Evolutionary conservation across 768 basidiomycete genomes (phyloP).

Genomic region (Boletus vermiculosoides): DNA sequence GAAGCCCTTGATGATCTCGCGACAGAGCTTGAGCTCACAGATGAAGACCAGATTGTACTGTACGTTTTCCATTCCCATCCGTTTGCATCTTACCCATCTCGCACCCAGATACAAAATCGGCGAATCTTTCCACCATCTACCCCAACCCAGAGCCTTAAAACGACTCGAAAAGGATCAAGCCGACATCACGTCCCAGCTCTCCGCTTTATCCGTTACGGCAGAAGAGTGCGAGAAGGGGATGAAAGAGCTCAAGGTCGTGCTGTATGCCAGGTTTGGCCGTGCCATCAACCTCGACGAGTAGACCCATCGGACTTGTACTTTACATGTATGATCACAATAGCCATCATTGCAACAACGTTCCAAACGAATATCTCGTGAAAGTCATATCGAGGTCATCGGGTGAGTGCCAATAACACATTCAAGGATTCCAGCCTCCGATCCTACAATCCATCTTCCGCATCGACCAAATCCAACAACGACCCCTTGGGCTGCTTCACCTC

Average conservation of each 20-base stretch:
- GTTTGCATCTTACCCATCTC: constrained; percentile 64
- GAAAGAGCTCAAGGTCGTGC: constrained; percentile 72
- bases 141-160: constrained; percentile 63
- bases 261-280: constrained; percentile 91
- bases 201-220: constrained; percentile 46
- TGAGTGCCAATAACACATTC: neutral
- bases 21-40: constrained; percentile 84
- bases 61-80: constrained; percentile 36
- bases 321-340: neutral
- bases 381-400: neutral
- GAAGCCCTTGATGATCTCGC: constrained; percentile 89
- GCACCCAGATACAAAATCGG: constrained; percentile 81
- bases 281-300: constrained; percentile 91
- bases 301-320: neutral
- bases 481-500: constrained; percentile 66
- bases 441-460: constrained; percentile 35
- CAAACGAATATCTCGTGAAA: neutral
- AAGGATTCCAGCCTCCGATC: too few species aligned
- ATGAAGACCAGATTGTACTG: constrained; percentile 81
- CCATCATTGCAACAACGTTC: neutral
- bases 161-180: constrained; percentile 71
- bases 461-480: constrained; percentile 62
- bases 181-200: constrained; percentile 54
- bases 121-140: constrained; percentile 83
- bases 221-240: constrained; percentile 71